A percentile compares a stretch with the other conserved stretches of the same genome.
phyloP scores from a whole-genome alignment of 108 stramenopile genomes.

The Cyclotella choctawhatcheeana region DNA sequence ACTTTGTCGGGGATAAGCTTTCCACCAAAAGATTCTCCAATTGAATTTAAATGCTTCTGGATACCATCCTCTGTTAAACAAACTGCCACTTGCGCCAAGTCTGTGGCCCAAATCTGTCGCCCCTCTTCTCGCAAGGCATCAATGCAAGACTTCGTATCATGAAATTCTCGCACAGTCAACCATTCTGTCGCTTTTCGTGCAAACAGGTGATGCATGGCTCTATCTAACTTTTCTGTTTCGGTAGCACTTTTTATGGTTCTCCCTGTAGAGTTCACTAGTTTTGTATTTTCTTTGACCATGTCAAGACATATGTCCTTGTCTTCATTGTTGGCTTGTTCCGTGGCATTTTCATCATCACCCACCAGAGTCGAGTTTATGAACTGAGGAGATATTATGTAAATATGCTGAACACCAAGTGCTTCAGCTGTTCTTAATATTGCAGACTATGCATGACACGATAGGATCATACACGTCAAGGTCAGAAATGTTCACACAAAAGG shows the following conservation, averaged over 20 bases:
- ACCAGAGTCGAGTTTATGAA: constrained; percentile 39
- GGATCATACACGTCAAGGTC: too few relatives aligned
- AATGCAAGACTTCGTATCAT: constrained; percentile 70
- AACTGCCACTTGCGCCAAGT: constrained; percentile 80
- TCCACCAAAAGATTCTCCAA: constrained; percentile 19
- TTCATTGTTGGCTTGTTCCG: not conserved
- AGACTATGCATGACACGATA: too few relatives aligned
- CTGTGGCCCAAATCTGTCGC: constrained; percentile 84
- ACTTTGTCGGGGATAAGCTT: constrained; percentile 78
- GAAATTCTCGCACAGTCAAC: constrained; percentile 79
- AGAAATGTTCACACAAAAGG: not conserved
- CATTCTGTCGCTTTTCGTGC: constrained; percentile 90
- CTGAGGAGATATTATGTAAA: constrained; percentile 80
- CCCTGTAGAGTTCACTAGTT: constrained; percentile 30
- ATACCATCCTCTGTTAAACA: constrained; percentile 57
- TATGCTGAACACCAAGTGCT: constrained; percentile 86
- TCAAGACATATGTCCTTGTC: constrained; percentile 7
- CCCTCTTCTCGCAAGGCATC: constrained; percentile 57
- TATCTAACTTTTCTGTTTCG: constrained; percentile 64
- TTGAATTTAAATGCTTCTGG: constrained; percentile 5
- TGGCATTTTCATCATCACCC: not conserved
- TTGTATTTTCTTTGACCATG: constrained; percentile 22
- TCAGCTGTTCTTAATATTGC: constrained; percentile 76
- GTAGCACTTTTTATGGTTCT: constrained; percentile 39
- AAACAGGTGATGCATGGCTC: constrained; percentile 80